A percentile compares a stretch with the other conserved stretches of the same genome.
Conservation (phyloP, 768 basidiomycete genomes). For the Tylopilus sp. region DNA sequence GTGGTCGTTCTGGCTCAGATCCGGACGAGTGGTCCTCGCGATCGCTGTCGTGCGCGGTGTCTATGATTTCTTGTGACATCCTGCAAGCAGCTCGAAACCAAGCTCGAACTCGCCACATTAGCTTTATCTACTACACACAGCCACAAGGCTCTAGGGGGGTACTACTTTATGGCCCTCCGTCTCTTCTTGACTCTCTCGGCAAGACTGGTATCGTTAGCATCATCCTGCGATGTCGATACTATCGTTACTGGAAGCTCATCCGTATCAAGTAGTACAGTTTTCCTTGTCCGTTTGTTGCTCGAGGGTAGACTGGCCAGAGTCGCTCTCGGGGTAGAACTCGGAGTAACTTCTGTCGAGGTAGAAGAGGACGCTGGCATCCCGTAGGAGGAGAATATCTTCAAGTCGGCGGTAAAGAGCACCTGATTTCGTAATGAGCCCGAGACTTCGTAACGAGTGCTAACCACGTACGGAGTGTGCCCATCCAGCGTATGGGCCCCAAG, state of each 20-base stretch:
- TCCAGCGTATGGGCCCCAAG: conserved; percentile 86
- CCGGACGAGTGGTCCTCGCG: conserved; percentile 31
- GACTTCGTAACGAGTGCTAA: background rate
- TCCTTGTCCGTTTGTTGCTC: conserved; percentile 34
- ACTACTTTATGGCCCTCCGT: conserved; percentile 18
- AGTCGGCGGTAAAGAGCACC: conserved; percentile 75
- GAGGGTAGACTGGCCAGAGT: conserved; percentile 31
- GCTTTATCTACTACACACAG: conserved; percentile 15
- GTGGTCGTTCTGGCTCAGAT: conserved; percentile 29
- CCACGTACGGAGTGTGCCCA: conserved; percentile 81
- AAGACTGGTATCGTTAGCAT: conserved; percentile 22
- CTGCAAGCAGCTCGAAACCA: background rate
- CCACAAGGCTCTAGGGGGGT: conserved; percentile 11
- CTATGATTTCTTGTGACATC: conserved; percentile 40
- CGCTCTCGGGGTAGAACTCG: conserved; percentile 24
- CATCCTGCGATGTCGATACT: background rate
- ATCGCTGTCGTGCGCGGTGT: conserved; percentile 35
- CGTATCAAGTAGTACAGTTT: conserved; percentile 4
- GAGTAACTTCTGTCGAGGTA: conserved; percentile 6
- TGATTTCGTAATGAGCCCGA: conserved; percentile 23
- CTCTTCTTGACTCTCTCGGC: conserved; percentile 44
- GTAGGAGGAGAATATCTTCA: conserved; percentile 63
- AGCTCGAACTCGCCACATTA: no score
- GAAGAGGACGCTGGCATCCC: conserved; percentile 38
- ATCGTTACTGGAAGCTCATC: conserved; percentile 11